Evolutionary conservation across 148 eudicot species (phyloP), one percentile per base, ranked within the genome.

Genomic region (Cornus kousa): DNA sequence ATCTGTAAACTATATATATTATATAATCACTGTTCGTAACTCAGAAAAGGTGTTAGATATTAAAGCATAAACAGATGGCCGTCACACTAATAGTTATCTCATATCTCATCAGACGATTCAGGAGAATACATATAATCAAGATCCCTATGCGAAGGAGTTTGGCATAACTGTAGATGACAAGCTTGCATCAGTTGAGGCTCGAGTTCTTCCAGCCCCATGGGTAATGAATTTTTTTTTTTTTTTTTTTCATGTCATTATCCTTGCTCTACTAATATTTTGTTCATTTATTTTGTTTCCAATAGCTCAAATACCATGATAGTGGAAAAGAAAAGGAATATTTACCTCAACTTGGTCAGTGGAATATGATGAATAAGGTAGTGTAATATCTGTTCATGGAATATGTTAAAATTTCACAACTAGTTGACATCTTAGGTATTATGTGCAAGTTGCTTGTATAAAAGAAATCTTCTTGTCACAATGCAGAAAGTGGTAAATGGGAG

Each of bases 261-360:
- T 62, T 22, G 5, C 3, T 12, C 8, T 20, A 20, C 50, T 39
- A 22, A 32, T 57, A 22, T 66, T 62, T 35, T 55, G 59, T 66
- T 60, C 31, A 8, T 62, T n/a, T 37, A 3, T 65, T 72, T 40
- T 70, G 69, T 68, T 68, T 71, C 73, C 62, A 37, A 83, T 73
- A 92, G 97, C 85, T 92, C 81, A 92, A 92, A 78, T 92, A 87
- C 80, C 80, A 83, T 77, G 97, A 92, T 59, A 79, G 78, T 32
- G 97, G 94, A 22, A 89, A 87, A 79, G 97, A 89, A 70, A 92
- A 85, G 48, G 94, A 90, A 24, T 85, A 86, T 83, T 68, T 92
- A 59, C 97, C 97, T 16, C 91, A 90, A 80, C 90, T 87, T 75
- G 97, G 97, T 71, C 97, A 92, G 79, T 92, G 97, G 97, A 92